phyloP scores from a whole-genome alignment of 2,329 filamentous ascomycete genomes.

The Colletotrichum tabaci region DNA sequence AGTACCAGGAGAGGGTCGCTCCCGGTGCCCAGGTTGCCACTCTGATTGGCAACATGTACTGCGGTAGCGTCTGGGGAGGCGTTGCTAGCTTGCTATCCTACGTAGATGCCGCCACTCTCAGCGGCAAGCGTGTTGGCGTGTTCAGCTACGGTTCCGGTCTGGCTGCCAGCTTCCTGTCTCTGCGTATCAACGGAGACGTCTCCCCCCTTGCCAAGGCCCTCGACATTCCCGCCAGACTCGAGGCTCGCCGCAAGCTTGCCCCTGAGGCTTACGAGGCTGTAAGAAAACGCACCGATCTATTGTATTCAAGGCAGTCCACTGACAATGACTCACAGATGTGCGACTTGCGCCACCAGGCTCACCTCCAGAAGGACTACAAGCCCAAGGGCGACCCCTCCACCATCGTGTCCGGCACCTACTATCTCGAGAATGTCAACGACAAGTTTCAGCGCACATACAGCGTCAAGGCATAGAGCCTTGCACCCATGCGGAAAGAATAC shows the following conservation, averaged over 20 bases:
- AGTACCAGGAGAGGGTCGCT: conserved; percentile 82
- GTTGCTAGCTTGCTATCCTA: conserved; percentile 79
- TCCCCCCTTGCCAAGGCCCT: conserved; percentile 77
- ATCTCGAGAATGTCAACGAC: conserved; percentile 84
- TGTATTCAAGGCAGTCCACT: conserved; percentile 33
- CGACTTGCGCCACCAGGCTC: conserved; percentile 84
- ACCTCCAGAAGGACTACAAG: conserved; percentile 84
- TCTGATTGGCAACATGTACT: conserved; percentile 80
- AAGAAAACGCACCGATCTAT: conserved; percentile 52
- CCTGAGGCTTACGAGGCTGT: conserved; percentile 83
- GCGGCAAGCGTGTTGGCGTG: conserved; percentile 81
- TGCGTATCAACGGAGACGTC: conserved; percentile 81
- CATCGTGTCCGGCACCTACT: conserved; percentile 79
- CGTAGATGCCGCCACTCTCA: conserved; percentile 73
- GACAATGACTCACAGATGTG: conserved; percentile 73
- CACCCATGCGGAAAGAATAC: not conserved
- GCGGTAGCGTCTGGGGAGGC: conserved; percentile 82
- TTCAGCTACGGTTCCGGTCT: conserved; percentile 88
- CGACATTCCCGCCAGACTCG: conserved; percentile 78
- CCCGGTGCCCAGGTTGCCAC: conserved; percentile 83
- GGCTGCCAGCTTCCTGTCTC: conserved; percentile 79
- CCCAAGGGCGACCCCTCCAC: conserved; percentile 79
- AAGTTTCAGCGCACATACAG: conserved; percentile 88
- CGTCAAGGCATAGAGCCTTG: conserved; percentile 76
- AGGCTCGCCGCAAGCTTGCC: conserved; percentile 74